Evolutionary conservation across 2,329 filamentous ascomycete species (phyloP).

Genomic region (Aureobasidium lini): DNA sequence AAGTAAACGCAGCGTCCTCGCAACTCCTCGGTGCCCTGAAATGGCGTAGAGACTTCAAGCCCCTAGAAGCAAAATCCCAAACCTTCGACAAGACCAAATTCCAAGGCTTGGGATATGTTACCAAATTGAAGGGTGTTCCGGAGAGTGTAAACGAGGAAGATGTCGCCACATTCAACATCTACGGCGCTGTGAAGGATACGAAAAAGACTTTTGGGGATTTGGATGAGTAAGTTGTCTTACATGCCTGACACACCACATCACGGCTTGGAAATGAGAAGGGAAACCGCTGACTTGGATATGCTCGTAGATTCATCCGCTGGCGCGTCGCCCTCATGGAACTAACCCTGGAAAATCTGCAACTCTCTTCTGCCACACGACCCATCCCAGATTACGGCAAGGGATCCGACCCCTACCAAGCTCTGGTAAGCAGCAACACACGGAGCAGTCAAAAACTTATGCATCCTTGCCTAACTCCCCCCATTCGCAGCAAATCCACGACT

Average conservation of each 20-base stretch:
- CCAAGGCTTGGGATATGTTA: slow-evolving; percentile 71
- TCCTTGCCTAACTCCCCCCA: no score
- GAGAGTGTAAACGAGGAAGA: slow-evolving; percentile 49
- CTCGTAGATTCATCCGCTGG: slow-evolving; percentile 87
- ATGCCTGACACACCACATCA: no score
- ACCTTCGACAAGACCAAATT: slow-evolving; percentile 64
- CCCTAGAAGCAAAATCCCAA: slow-evolving; percentile 57
- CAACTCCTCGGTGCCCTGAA: slow-evolving; percentile 73
- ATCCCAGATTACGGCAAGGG: slow-evolving; percentile 61
- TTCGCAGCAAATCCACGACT: slow-evolving; percentile 73
- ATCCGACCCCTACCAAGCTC: slow-evolving; percentile 78
- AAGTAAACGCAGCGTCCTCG: slow-evolving; percentile 63
- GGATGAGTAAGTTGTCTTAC: slow-evolving; percentile 72
- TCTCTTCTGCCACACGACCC: slow-evolving; percentile 59
- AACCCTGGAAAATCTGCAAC: slow-evolving; percentile 65
- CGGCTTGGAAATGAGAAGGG: no score
- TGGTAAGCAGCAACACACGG: slow-evolving; percentile 24
- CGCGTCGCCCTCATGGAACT: slow-evolving; percentile 86
- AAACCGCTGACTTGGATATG: no score
- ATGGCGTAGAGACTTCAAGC: slow-evolving; percentile 74
- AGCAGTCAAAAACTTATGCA: no score
- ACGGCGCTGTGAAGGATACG: slow-evolving; percentile 77
- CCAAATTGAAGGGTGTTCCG: slow-evolving; percentile 54
- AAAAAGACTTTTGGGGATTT: slow-evolving; percentile 74
- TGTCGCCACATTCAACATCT: slow-evolving; percentile 87